Conservation (phyloP, 2,329 filamentous ascomycete species). For the Alternaria sp. region DNA sequence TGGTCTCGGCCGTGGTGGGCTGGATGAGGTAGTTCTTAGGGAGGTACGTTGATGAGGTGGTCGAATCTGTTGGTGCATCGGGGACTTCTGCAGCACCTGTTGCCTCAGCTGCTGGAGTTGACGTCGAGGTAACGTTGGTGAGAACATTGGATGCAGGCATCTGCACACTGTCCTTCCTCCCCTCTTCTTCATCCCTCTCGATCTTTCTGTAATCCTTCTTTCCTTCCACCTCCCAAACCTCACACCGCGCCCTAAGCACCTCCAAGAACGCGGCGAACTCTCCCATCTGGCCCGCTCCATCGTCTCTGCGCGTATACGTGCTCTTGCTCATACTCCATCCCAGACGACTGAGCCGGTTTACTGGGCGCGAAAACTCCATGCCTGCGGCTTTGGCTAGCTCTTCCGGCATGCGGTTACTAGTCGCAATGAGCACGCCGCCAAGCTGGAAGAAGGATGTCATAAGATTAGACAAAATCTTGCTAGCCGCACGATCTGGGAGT, state of each 20-base stretch:
- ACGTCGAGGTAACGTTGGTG: neutral
- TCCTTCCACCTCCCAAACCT: slow-evolving; percentile 85
- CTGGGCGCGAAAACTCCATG: slow-evolving; percentile 67
- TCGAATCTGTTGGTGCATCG: neutral
- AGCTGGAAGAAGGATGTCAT: slow-evolving; percentile 83
- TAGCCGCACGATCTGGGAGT: slow-evolving; percentile 76
- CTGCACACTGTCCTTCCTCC: slow-evolving; percentile 3
- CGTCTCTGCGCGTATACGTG: slow-evolving; percentile 53
- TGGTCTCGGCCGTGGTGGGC: slow-evolving; percentile 28
- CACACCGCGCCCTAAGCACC: slow-evolving; percentile 76
- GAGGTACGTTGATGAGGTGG: slow-evolving; percentile 1
- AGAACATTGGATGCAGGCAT: neutral
- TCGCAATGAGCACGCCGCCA: slow-evolving; percentile 79
- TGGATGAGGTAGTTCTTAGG: slow-evolving; percentile 47
- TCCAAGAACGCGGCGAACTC: slow-evolving; percentile 80
- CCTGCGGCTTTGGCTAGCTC: slow-evolving; percentile 78
- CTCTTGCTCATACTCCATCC: slow-evolving; percentile 54
- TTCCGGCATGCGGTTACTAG: slow-evolving; percentile 83
- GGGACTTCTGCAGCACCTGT: neutral
- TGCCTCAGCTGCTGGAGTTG: neutral
- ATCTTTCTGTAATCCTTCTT: slow-evolving; percentile 70
- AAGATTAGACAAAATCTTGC: slow-evolving; percentile 79
- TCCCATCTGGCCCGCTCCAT: slow-evolving; percentile 57
- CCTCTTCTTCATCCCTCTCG: slow-evolving; percentile 33
- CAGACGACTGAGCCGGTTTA: slow-evolving; percentile 49